Conservation (phyloP, 257 asterid genomes). For the Solanum arcanum region DNA sequence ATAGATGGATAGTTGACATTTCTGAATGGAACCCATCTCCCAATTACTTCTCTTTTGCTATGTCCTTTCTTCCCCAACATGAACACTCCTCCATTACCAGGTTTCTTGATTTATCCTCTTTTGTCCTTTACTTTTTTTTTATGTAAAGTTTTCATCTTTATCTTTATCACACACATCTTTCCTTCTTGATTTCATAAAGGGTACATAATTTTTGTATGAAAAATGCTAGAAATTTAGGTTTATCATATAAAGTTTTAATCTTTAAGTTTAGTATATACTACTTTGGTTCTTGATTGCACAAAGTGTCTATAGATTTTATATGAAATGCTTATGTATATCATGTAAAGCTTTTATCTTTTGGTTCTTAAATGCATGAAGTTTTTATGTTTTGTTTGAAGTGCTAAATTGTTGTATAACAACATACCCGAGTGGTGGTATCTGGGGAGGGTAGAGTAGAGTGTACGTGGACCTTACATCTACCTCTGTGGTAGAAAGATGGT, state of each 20-base stretch:
- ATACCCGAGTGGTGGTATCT: no score
- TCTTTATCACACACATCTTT: neutral
- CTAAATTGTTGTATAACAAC: neutral
- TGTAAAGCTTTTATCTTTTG: neutral
- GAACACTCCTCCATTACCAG: constrained; percentile 53
- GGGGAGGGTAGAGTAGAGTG: neutral
- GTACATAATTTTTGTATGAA: neutral
- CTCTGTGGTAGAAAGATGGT: no score
- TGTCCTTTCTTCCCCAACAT: constrained; percentile 55
- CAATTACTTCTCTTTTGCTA: constrained; percentile 22
- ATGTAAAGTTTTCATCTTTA: neutral
- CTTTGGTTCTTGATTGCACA: neutral
- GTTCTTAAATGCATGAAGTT: neutral
- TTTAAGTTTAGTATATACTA: neutral
- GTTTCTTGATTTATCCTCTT: constrained; percentile 10
- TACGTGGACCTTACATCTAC: neutral
- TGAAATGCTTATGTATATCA: neutral
- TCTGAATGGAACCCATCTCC: constrained; percentile 62
- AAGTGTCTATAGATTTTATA: neutral
- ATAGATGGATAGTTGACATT: constrained; percentile 64
- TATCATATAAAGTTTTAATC: neutral
- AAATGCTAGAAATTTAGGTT: neutral
- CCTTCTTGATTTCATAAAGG: neutral
- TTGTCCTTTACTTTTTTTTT: neutral
- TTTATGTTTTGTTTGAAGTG: neutral